Evolutionary conservation across 2,329 filamentous ascomycete genomes (phyloP).

Genomic region (Cercospora sesami): DNA sequence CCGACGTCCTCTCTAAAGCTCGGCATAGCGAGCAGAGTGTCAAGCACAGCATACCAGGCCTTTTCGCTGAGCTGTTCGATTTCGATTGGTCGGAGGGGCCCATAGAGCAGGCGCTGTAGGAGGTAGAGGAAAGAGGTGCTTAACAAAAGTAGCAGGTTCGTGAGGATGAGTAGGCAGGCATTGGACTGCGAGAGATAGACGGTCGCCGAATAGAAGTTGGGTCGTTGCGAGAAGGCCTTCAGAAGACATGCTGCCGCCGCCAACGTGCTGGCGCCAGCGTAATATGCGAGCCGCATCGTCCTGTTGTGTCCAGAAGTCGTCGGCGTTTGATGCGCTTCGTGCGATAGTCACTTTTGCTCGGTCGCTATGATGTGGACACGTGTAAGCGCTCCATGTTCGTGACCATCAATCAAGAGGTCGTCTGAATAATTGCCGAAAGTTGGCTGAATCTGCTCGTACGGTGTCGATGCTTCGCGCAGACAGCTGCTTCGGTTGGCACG

Average conservation of each 20-base stretch:
- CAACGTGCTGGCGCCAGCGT: constrained; percentile 64
- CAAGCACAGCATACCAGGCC: constrained; percentile 96
- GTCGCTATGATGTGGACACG: neutral
- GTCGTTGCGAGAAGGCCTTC: constrained; percentile 88
- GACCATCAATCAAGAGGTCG: constrained; percentile 35
- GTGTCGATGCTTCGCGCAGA: neutral
- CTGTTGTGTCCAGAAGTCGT: neutral
- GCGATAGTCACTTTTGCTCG: neutral
- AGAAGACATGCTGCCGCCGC: constrained; percentile 81
- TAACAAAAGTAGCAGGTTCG: constrained; percentile 82
- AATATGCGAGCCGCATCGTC: constrained; percentile 37
- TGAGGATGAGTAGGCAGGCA: constrained; percentile 89
- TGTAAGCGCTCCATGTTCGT: constrained; percentile 22
- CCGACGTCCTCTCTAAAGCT: constrained; percentile 96
- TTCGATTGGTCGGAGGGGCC: constrained; percentile 85
- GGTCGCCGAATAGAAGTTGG: constrained; percentile 97
- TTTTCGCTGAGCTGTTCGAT: constrained; percentile 96
- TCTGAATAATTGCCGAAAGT: neutral
- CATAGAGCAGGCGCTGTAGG: constrained; percentile 87
- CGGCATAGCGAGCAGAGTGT: constrained; percentile 96
- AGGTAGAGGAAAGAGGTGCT: constrained; percentile 80
- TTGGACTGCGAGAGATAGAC: constrained; percentile 97
- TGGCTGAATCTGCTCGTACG: neutral
- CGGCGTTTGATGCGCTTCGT: neutral
- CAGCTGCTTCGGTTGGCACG: neutral